Conservation (phyloP, 2,329 filamentous ascomycete species). For the Neopestalotiopsis sp. region DNA sequence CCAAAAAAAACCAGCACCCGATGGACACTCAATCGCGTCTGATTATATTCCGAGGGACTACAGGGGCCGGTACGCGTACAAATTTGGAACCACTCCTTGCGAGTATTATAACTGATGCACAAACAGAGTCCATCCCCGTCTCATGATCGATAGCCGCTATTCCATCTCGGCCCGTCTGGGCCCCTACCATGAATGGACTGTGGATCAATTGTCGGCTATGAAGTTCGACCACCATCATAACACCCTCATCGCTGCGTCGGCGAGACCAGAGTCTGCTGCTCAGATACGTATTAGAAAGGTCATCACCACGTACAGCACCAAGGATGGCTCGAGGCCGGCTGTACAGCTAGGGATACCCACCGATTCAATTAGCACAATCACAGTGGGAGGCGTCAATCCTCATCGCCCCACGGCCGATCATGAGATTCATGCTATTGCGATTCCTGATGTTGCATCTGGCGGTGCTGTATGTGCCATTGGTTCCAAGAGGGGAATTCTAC, state of each 20-base stretch:
- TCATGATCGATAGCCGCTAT: constrained; percentile 27
- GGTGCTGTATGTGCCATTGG: constrained; percentile 53
- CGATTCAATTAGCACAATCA: too few species aligned
- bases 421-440: constrained; percentile 40
- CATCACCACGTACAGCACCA: too few species aligned
- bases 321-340: too few species aligned
- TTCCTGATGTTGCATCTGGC: constrained; percentile 40
- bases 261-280: constrained; percentile 20
- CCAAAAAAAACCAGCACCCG: constrained; percentile 34
- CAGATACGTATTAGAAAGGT: too few species aligned
- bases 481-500: constrained; percentile 52
- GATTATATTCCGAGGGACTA: constrained; percentile 50
- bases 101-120: neutral
- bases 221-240: constrained; percentile 46
- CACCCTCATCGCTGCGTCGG: constrained; percentile 45
- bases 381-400: too few species aligned
- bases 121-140: constrained; percentile 28
- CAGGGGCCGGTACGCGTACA: constrained; percentile 44
- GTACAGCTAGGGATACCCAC: constrained; percentile 19
- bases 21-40: constrained; percentile 42
- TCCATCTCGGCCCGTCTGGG: constrained; percentile 12
- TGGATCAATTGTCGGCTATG: constrained; percentile 51
- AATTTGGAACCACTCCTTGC: neutral
- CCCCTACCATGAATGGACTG: constrained; percentile 37
- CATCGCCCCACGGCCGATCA: constrained; percentile 31